These are phyloP conservation scores for Mangifera indica DNA, from an alignment of 345 rosid genomes.

Conservation along the genomic window DNA sequence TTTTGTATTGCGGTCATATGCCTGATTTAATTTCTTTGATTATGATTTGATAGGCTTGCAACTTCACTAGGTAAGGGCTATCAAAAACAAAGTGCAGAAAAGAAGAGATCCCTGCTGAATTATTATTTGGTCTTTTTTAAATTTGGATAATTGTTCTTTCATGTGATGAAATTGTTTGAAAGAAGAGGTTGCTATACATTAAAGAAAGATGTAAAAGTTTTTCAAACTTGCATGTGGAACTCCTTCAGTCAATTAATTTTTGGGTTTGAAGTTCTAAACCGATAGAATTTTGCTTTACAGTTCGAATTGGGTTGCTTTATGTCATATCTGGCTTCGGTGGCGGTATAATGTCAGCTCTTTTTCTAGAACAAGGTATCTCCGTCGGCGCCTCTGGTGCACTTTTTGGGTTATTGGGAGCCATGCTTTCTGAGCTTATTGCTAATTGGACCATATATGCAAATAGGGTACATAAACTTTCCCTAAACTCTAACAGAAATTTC, in stretches of 20 bases:
- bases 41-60: no score
- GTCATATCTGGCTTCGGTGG: slow-evolving; percentile 89
- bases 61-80: no score
- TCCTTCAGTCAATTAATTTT: not conserved
- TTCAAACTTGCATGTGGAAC: not conserved
- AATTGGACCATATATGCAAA: slow-evolving; percentile 93
- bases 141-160: not conserved
- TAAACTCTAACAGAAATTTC: not conserved
- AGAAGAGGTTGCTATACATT: not conserved
- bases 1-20: no score
- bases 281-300: slow-evolving; percentile 40
- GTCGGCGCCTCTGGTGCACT: slow-evolving; percentile 99
- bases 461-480: slow-evolving; percentile 46
- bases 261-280: slow-evolving; percentile 1
- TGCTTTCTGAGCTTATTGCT: slow-evolving; percentile 91
- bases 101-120: not conserved
- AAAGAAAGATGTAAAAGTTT: not conserved
- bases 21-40: no score
- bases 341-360: slow-evolving; percentile 79
- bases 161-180: not conserved
- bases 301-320: slow-evolving; percentile 78
- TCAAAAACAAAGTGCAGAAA: not conserved
- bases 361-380: slow-evolving; percentile 73
- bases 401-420: slow-evolving; percentile 90
- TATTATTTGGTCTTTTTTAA: not conserved